These are phyloP conservation scores for Epichloe hybrida DNA, from an alignment of 2,329 filamentous ascomycete species.

Conservation along the genomic window DNA sequence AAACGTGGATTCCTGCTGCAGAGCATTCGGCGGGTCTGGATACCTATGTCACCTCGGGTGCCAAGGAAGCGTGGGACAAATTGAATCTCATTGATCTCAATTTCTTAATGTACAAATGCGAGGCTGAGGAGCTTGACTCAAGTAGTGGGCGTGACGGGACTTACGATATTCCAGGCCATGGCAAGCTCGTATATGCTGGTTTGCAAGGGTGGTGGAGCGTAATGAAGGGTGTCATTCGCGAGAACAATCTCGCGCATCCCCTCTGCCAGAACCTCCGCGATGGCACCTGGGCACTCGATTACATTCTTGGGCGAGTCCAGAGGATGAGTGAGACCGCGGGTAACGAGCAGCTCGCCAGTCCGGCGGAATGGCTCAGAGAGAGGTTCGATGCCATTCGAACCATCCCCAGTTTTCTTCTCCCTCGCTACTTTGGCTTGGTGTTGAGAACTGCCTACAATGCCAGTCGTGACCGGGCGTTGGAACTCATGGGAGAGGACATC, in stretches of 20 bases:
- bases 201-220: conserved; percentile 99
- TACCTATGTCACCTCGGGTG: conserved; percentile 72
- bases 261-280: conserved; percentile 86
- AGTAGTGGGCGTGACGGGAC: conserved; percentile 73
- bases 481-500: conserved; percentile 66
- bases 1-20: conserved; percentile 85
- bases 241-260: conserved; percentile 87
- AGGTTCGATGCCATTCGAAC: conserved; percentile 76
- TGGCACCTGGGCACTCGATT: conserved; percentile 87
- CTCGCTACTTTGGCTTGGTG: conserved; percentile 84
- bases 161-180: conserved; percentile 74
- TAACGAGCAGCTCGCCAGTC: conserved; percentile 48
- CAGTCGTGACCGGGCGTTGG: conserved; percentile 63
- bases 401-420: conserved; percentile 79
- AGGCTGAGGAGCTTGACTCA: conserved; percentile 71
- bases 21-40: conserved; percentile 77
- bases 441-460: conserved; percentile 79
- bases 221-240: conserved; percentile 66
- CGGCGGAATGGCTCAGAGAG: conserved; percentile 66
- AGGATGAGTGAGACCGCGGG: conserved; percentile 50
- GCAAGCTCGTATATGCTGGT: conserved; percentile 81
- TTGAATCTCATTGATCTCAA: conserved; percentile 76
- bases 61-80: conserved; percentile 61
- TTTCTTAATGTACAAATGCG: conserved; percentile 79
- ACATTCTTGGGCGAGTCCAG: conserved; percentile 66